phyloP scores from a whole-genome alignment of 768 basidiomycete species.

The Boletus bicolor region DNA sequence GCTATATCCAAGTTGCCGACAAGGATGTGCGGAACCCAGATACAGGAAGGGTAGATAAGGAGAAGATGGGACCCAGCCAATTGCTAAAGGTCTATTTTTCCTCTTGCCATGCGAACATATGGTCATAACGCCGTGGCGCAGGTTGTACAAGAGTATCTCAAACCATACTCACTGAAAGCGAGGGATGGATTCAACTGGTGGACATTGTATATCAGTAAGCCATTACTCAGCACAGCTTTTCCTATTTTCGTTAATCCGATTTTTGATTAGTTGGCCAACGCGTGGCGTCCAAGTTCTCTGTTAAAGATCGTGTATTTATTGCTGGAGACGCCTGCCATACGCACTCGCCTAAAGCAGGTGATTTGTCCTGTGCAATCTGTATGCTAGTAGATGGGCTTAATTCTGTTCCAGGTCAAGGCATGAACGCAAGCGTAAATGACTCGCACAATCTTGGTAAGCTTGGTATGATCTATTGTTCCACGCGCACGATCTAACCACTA shows the following conservation, averaged over 20 bases:
- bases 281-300: slow-evolving; percentile 48
- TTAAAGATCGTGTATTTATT: slow-evolving; percentile 49
- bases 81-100: slow-evolving; percentile 34
- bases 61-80: slow-evolving; percentile 35
- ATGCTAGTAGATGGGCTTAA: slow-evolving; percentile 5
- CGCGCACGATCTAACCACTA: not conserved
- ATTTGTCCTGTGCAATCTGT: not conserved
- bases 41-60: slow-evolving; percentile 42
- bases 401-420: slow-evolving; percentile 44
- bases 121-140: slow-evolving; percentile 3
- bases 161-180: slow-evolving; percentile 37
- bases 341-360: slow-evolving; percentile 43
- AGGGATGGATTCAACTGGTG: slow-evolving; percentile 42
- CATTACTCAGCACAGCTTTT: not conserved
- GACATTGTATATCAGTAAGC: slow-evolving; percentile 49
- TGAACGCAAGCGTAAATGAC: slow-evolving; percentile 54
- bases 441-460: slow-evolving; percentile 47
- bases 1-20: slow-evolving; percentile 51
- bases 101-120: not conserved
- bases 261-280: slow-evolving; percentile 47
- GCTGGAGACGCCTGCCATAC: slow-evolving; percentile 55
- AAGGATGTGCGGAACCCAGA: slow-evolving; percentile 33
- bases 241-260: not conserved
- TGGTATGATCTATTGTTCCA: not conserved
- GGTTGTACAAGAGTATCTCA: slow-evolving; percentile 39